A percentile compares a stretch with the other conserved stretches of the same genome.
These are phyloP conservation scores for Linum lewisii DNA, from an alignment of 345 rosid genomes.

Conservation along the genomic window DNA sequence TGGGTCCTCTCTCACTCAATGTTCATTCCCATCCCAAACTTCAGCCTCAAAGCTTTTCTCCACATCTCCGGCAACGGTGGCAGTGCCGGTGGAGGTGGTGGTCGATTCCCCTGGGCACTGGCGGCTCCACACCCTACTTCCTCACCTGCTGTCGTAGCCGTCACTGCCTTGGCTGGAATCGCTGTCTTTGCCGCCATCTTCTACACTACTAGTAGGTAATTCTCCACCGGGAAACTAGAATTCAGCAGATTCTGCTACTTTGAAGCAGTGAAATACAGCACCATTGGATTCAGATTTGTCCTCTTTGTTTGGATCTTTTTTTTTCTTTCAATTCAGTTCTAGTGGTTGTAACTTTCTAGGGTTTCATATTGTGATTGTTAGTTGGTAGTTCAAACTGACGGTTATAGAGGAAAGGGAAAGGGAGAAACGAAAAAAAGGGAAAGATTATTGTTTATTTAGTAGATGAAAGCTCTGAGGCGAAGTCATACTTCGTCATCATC, in stretches of 20 bases:
- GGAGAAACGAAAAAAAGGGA: slow-evolving; percentile 2
- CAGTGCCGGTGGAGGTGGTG: slow-evolving; percentile 26
- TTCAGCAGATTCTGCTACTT: background rate
- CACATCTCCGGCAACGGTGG: slow-evolving; percentile 19
- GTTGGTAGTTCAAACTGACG: slow-evolving; percentile 1
- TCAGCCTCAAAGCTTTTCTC: slow-evolving; percentile 17
- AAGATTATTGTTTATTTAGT: background rate
- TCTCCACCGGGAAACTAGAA: background rate
- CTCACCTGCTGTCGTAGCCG: slow-evolving; percentile 61
- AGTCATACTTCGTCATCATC: slow-evolving; percentile 38
- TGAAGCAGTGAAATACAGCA: no score
- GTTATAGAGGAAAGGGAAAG: slow-evolving; percentile 30
- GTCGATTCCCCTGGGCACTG: slow-evolving; percentile 43
- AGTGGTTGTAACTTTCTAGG: background rate
- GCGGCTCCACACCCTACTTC: slow-evolving; percentile 41
- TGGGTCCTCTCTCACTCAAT: slow-evolving; percentile 16
- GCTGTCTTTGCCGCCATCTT: slow-evolving; percentile 42
- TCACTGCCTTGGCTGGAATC: slow-evolving; percentile 60
- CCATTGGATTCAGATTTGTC: no score
- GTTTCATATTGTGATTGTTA: slow-evolving; percentile 2
- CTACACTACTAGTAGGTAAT: slow-evolving; percentile 47
- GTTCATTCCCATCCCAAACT: background rate
- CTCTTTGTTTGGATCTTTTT: background rate
- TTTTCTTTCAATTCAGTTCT: background rate
- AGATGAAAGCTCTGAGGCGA: slow-evolving; percentile 51